Percentiles rank a stretch among this genome's conserved stretches.
Evolutionary conservation across 2,329 filamentous ascomycete species (phyloP).

Genomic region (Capronia coronata): DNA sequence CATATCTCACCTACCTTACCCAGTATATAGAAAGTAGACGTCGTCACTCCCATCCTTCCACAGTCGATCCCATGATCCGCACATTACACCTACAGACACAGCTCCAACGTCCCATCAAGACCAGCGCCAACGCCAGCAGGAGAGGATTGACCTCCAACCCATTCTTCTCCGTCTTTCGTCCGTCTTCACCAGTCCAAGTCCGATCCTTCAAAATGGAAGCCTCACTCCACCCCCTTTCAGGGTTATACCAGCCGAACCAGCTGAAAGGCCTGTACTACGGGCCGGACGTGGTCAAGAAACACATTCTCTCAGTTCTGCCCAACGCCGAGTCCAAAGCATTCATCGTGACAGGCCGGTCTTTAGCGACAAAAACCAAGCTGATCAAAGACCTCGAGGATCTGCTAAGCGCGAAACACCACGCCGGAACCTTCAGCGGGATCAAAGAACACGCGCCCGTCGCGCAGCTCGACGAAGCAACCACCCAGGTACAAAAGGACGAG

Average conservation of each 20-base stretch:
- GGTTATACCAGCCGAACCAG: constrained; percentile 45
- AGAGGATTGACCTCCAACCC: too few relatives aligned
- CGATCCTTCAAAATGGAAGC: background rate
- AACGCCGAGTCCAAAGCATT: constrained; percentile 47
- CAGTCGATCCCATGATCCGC: too few relatives aligned
- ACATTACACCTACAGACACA: too few relatives aligned
- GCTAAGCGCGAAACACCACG: constrained; percentile 42
- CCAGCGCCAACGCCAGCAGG: too few relatives aligned
- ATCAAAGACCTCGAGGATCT: constrained; percentile 47
- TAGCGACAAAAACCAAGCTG: constrained; percentile 49
- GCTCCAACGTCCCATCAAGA: too few relatives aligned
- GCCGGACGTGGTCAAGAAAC: constrained; percentile 40
- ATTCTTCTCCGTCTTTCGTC: too few relatives aligned
- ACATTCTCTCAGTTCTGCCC: constrained; percentile 43
- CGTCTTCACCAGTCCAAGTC: too few relatives aligned
- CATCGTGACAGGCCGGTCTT: constrained; percentile 51
- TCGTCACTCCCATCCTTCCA: too few relatives aligned
- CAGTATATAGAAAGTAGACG: too few relatives aligned
- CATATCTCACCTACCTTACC: too few relatives aligned
- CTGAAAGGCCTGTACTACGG: constrained; percentile 49
- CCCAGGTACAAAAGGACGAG: constrained; percentile 40
- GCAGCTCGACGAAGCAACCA: constrained; percentile 48
- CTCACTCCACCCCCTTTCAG: constrained; percentile 25
- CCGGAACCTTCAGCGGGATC: constrained; percentile 51
- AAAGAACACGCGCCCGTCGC: constrained; percentile 52